Evolutionary conservation across 805 yeast species (phyloP).

Genomic region (Starmera pachycereana): DNA sequence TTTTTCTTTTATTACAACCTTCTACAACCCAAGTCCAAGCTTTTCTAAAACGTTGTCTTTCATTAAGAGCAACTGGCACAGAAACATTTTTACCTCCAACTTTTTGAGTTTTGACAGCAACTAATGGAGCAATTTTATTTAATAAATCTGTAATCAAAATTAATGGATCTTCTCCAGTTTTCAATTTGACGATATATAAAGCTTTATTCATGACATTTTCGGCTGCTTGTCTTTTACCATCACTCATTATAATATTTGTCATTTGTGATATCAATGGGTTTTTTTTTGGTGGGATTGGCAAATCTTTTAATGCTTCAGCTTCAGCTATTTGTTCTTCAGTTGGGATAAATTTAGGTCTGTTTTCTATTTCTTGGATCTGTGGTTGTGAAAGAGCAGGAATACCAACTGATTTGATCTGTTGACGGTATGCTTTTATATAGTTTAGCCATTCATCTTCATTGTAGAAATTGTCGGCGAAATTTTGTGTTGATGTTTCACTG

Average conservation of each 20-base stretch:
- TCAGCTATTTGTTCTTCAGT: slow-evolving; percentile 55
- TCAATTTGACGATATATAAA: slow-evolving; percentile 65
- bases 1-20: slow-evolving; percentile 68
- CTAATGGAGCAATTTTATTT: slow-evolving; percentile 78
- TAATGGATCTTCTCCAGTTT: slow-evolving; percentile 72
- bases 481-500: no score
- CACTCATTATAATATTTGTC: slow-evolving; percentile 82
- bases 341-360: slow-evolving; percentile 36
- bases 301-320: slow-evolving; percentile 35
- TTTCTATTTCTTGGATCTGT: slow-evolving; percentile 13
- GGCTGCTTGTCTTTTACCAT: slow-evolving; percentile 81
- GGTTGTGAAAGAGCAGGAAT: slow-evolving; percentile 21
- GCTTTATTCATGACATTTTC: slow-evolving; percentile 66
- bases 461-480: no score
- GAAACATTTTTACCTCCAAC: slow-evolving; percentile 76
- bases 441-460: slow-evolving; percentile 33
- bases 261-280: slow-evolving; percentile 73
- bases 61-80: slow-evolving; percentile 75
- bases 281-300: slow-evolving; percentile 47
- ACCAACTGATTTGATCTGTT: slow-evolving; percentile 21
- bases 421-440: slow-evolving; percentile 29
- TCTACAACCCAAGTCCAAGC: slow-evolving; percentile 91
- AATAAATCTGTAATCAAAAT: slow-evolving; percentile 60
- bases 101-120: slow-evolving; percentile 63
- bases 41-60: slow-evolving; percentile 73